A percentile compares a stretch with the other conserved stretches of the same genome.
Conservation (phyloP, 2,329 filamentous ascomycete species). For the Orbilia brochopaga region DNA sequence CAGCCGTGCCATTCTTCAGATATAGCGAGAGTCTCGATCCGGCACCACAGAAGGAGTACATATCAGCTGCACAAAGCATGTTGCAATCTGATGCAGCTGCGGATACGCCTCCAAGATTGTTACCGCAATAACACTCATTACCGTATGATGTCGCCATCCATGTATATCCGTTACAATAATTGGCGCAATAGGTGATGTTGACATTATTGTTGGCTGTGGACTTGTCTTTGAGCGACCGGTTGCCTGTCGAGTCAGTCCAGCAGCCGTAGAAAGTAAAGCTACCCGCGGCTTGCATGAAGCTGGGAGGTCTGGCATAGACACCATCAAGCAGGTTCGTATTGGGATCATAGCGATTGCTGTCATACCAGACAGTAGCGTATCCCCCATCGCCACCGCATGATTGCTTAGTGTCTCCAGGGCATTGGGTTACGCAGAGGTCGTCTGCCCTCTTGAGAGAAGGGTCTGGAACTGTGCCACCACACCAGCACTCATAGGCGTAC, state of each 20-base stretch:
- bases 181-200: slow-evolving; percentile 44
- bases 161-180: slow-evolving; percentile 26
- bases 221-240: slow-evolving; percentile 29
- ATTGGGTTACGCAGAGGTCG: slow-evolving; percentile 52
- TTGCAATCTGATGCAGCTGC: slow-evolving; percentile 36
- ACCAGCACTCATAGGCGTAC: slow-evolving; percentile 48
- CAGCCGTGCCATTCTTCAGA: slow-evolving; percentile 13
- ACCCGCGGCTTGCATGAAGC: slow-evolving; percentile 28
- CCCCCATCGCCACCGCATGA: slow-evolving; percentile 57
- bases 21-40: slow-evolving; percentile 39
- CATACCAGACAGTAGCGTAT: slow-evolving; percentile 54
- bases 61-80: slow-evolving; percentile 40
- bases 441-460: slow-evolving; percentile 29
- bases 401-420: slow-evolving; percentile 55
- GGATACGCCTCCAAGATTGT: slow-evolving; percentile 55
- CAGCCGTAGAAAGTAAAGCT: slow-evolving; percentile 33
- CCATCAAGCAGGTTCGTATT: slow-evolving; percentile 43
- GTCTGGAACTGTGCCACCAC: slow-evolving; percentile 54
- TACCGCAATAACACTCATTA: slow-evolving; percentile 60
- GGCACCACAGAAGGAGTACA: slow-evolving; percentile 43
- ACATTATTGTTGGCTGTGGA: slow-evolving; percentile 14
- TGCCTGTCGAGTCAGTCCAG: slow-evolving; percentile 37
- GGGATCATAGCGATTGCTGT: slow-evolving; percentile 36
- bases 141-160: slow-evolving; percentile 53
- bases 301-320: slow-evolving; percentile 33